Base-by-base conservation (phyloP, 768 basidiomycete species). In the Rhodotorula paludigena region DNA sequence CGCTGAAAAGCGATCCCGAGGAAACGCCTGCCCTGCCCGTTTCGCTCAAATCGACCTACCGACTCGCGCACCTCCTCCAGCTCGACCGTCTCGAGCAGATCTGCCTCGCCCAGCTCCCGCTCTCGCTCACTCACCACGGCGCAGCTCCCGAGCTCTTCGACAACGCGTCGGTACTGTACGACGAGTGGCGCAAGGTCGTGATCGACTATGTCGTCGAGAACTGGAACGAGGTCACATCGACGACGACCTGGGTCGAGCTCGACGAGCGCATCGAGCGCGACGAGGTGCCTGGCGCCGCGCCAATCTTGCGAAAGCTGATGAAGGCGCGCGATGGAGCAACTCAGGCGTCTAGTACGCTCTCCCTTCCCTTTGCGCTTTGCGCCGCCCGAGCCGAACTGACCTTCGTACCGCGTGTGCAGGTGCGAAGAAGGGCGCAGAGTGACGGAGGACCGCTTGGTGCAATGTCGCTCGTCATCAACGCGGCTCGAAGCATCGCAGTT, bases 31-130 rank as follows among this genome's bases (percentile, higher is more conserved):
- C 60, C 52, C n/a, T 14, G 23, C 11, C 63, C 2, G 63, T 51
- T 16, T 64, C 63, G 14, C 47, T 38, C 15, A 57, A 64, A 25
- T 64, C 63, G 5, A 6, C n/a, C 45, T 64, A 57, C 55, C 55
- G 55, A 21, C 63, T 64, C 55, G 55, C 63, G n/a, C 30, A 51
- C 39, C 47, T 64, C 49, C n/a, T n/a, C n/a, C n/a, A n/a, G n/a
- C n/a, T n/a, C n/a, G n/a, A n/a, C n/a, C n/a, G n/a, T n/a, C n/a
- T n/a, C n/a, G n/a, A n/a, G n/a, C n/a, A n/a, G n/a, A n/a, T n/a
- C n/a, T n/a, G n/a, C n/a, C n/a, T 63, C 23, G 5, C 5, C 12
- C 20, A 21, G 7, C 5, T 57, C 39, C 3, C 3, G 4, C 5
- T 9, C 15, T 11, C 21, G 14, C 47, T 56, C 18, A 33, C n/a